These are phyloP conservation scores for Auricularia sp. DNA, from an alignment of 768 basidiomycete genomes.

Conservation along the genomic window DNA sequence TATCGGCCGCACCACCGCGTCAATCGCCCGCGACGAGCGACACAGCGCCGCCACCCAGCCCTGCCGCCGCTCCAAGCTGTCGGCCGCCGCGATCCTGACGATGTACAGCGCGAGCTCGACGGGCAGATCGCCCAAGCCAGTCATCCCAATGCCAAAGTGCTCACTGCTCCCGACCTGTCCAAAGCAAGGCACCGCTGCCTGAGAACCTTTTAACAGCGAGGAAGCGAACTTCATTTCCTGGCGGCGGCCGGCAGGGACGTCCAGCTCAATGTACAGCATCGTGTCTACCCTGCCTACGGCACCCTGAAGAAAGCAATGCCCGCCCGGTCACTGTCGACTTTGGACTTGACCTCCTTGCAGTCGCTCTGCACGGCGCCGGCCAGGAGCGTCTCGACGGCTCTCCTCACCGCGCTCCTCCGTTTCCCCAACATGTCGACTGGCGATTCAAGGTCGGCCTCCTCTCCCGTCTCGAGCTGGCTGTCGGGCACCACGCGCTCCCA, in stretches of 20 bases:
- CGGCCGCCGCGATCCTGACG: neutral
- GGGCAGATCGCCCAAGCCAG: neutral
- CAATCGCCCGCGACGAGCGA: neutral
- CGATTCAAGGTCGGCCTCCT: neutral
- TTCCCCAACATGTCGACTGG: conserved; percentile 17
- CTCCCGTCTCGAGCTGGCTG: conserved; percentile 4
- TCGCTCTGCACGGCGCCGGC: conserved; percentile 45
- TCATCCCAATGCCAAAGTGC: neutral
- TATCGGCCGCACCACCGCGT: neutral
- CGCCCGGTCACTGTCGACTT: conserved; percentile 44
- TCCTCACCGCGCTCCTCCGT: conserved; percentile 31
- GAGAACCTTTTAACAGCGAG: no score
- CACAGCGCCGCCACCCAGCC: neutral
- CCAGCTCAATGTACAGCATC: no score
- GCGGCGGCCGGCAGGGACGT: no score
- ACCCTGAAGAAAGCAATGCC: conserved; percentile 64
- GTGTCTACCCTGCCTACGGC: conserved; percentile 23
- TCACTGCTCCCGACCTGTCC: neutral
- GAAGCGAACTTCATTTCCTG: no score
- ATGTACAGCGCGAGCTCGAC: neutral
- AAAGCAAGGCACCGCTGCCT: no score
- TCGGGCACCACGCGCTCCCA: conserved; percentile 41
- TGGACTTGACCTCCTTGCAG: conserved; percentile 46
- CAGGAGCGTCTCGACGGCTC: conserved; percentile 41
- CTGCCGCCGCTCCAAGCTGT: neutral